Evolutionary conservation across 345 rosid species (phyloP), one percentile per base, ranked within the genome.

Genomic region (Carallia brachiata): DNA sequence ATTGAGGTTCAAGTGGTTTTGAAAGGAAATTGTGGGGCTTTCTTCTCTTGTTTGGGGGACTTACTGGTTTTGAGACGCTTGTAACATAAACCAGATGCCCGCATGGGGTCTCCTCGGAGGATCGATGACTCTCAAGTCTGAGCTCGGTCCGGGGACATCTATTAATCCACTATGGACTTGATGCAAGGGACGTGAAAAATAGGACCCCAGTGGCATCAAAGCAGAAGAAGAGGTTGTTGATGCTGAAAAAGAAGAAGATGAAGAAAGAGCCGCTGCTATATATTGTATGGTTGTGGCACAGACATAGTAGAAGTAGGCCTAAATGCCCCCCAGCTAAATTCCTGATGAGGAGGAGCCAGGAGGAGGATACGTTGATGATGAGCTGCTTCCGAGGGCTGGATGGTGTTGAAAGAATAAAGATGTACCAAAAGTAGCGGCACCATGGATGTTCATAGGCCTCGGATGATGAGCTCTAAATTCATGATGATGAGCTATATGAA

Each of bases 51-150:
- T 16, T 55, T 52, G 67, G 61, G 67, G 61, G 50, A 87, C 98
- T 89, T 87, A 96, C 99, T 96, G 99, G 71, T 87, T 89, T 77
- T 78, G 90, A 44, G 98, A 92, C 37, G 98, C 97, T 78, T 89
- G 91, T 50, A 96, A 88, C 79, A 88, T 80, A 73, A 96, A 96
- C 99, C 99, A 96, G 80, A 96, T 73, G 72, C 99, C 97, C 10
- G 99, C 84, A 85, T 86, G 83, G 50, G 90, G 87, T 77, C 99
- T 80, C 54, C 87, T 79, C 0, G 98, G 89, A 73, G 98, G 91
- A 81, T 89, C 93, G 66, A 90, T 81, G 70, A 92, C 82, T 81
- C 90, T 70, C 64, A 90, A 78, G 72, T 87, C 89, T 0, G 86
- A 79, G 80, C 89, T 87, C 36, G 94, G 85, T 53, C 92, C 94